Evolutionary conservation across 2,329 filamentous ascomycete species (phyloP), one percentile per base, ranked within the genome.

Genomic region (Colletotrichum cordylinicola): DNA sequence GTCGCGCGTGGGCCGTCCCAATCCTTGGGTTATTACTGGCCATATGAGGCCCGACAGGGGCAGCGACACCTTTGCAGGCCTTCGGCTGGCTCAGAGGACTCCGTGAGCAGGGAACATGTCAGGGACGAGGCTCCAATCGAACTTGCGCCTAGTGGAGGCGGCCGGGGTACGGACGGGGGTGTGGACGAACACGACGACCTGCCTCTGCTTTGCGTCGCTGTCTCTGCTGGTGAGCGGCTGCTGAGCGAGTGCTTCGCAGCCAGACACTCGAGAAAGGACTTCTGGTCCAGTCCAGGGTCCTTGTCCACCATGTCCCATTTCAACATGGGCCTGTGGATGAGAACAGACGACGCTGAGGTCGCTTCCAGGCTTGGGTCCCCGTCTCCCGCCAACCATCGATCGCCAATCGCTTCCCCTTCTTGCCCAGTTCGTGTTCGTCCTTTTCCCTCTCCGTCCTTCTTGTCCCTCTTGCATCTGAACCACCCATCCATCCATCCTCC

Each of bases 301-400:
- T n/a, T 68, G 73, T 75, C 43, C 43, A 48, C 39, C 39, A 48
- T 12, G 39, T 48, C 27, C 39, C 56, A 48, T 65, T 64, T 37
- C 39, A 21, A 21, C 70, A 73, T 68, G 73, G 70, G 73, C 48
- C 73, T 61, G 56, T 73, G 56, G 43, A 65, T 66, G 73, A 65
- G 73, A 73, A 75, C 73, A 75, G 70, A 73, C 73, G 64, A 69
- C 70, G 73, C 70, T 68, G 73, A 75, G 65, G 70, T 73, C 64
- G 70, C 73, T 75, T 65, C 73, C 73, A 75, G 70, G 73, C 73
- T 75, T 75, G 70, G 70, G 56, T 72, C 73, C 64, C 73, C 70
- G 29, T 75, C 73, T 75, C 70, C 74, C 74, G 72, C 74, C 74
- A 76, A 76, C 74, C 74, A 76, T 74, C 66, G 71, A 76, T 76